Base-by-base conservation (phyloP, 495 filamentous ascomycete species). In the Penicillium arizonense region DNA sequence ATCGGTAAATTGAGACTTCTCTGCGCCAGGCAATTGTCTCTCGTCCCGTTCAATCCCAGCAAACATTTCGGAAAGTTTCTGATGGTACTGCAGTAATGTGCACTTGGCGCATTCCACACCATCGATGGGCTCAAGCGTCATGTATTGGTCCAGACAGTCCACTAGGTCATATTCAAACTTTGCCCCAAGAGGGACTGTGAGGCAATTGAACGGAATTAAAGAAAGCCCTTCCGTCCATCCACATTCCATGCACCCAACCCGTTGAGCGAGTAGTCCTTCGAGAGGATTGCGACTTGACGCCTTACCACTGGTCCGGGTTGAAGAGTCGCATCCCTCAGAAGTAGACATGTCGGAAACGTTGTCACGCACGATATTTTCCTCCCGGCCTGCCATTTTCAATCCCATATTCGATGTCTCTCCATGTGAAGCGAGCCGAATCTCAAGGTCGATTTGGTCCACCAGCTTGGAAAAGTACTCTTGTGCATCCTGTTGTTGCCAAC, bases 401-500 rank as follows among this genome's bases (percentile, higher is more conserved):
- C 79, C 79, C 47, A 64, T 32, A 28, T 74, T 73, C 44, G 69
- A 53, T 37, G 70, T 68, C 55, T 72, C 60, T 14, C 74, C 70
- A 3, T 70, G 71, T 6, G 75, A 65, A 18, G 74, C 78, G 43
- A 77, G 76, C 14, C 72, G 66, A 23, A 88, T 74, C 56, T 95
- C 91, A 58, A 86, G 86, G 58, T 97, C 91, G 38, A 99, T 72
- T 55, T 92, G 84, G 44, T 93, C 89, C 48, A 96, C 75, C 21
- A 99, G 73, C 59, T 92, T 96, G 14, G 91, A 90, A 49, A 89
- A 96, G 64, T 96, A 99, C 67, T 99, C 95, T 68, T 99, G 95
- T 5, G 95, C 95, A 74, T 99, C 95, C 63, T 99, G 95, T 62
- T 99, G 95, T 66, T 96, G 87, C 86, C 87, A 94, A 41, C 87